Percentiles rank a stretch among this genome's conserved stretches.
Evolutionary conservation across 345 rosid genomes (phyloP).

Genomic region (Heritiera fomes): DNA sequence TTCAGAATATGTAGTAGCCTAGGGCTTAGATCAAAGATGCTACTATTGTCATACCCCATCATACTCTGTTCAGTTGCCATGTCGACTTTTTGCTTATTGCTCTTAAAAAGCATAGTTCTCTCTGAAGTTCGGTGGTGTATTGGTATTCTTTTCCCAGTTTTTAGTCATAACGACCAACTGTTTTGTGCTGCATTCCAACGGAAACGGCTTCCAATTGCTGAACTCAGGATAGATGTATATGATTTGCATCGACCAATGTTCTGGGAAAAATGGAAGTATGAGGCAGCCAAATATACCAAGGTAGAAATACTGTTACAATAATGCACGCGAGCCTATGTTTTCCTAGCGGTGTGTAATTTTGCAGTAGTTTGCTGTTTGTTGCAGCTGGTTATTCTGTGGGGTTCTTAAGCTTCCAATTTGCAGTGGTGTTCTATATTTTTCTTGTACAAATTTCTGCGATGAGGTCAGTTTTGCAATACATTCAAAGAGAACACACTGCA

Average conservation of each 20-base stretch:
- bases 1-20: neutral
- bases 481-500: conserved; percentile 7
- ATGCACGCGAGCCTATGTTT: no score
- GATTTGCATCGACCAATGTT: neutral
- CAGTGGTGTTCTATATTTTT: neutral
- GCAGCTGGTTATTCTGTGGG: neutral
- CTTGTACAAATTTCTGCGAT: neutral
- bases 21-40: no score
- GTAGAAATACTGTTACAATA: neutral
- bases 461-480: neutral
- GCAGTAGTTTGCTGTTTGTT: conserved; percentile 4
- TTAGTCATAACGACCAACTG: neutral
- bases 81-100: neutral
- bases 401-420: neutral
- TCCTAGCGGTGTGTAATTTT: neutral
- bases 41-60: no score
- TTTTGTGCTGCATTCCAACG: neutral
- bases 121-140: neutral
- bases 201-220: neutral
- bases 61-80: no score
- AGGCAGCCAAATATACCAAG: conserved; percentile 5
- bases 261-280: neutral
- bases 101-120: neutral
- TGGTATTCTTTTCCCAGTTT: neutral
- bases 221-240: neutral